Conservation (phyloP, 1,139 yeast species). For the Diutina siamensis region DNA sequence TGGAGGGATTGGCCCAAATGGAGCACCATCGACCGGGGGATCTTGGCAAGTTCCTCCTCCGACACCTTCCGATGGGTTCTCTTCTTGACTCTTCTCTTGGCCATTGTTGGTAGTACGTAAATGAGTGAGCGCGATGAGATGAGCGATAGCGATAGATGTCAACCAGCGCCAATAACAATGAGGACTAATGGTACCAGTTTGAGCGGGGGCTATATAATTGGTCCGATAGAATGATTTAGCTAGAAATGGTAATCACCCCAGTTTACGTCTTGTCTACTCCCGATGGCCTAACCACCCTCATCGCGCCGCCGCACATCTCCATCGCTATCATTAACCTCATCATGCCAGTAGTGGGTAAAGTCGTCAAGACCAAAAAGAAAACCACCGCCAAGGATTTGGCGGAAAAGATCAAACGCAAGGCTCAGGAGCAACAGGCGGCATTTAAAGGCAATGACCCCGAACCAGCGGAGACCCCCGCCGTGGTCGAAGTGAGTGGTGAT, state of each 20-base stretch:
- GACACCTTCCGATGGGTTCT: slow-evolving; percentile 70
- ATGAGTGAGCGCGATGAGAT: background rate
- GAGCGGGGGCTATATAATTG: too few relatives aligned
- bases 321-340: background rate
- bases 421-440: slow-evolving; percentile 18
- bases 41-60: slow-evolving; percentile 58
- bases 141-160: background rate
- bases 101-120: slow-evolving; percentile 16
- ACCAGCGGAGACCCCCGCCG: slow-evolving; percentile 8
- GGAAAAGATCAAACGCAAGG: slow-evolving; percentile 44
- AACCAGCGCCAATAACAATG: background rate
- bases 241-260: too few relatives aligned
- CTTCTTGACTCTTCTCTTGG: slow-evolving; percentile 46
- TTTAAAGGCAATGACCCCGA: slow-evolving; percentile 7
- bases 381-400: slow-evolving; percentile 18
- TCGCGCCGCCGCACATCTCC: background rate
- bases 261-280: too few relatives aligned
- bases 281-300: too few relatives aligned
- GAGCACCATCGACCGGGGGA: slow-evolving; percentile 90
- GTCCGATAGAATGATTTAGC: too few relatives aligned
- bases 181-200: too few relatives aligned
- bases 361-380: background rate
- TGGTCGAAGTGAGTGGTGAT: slow-evolving; percentile 13
- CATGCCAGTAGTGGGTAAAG: slow-evolving; percentile 4
- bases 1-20: slow-evolving; percentile 71